Evolutionary conservation across 2,329 filamentous ascomycete genomes (phyloP).

Genomic region (Fusarium tupiense): DNA sequence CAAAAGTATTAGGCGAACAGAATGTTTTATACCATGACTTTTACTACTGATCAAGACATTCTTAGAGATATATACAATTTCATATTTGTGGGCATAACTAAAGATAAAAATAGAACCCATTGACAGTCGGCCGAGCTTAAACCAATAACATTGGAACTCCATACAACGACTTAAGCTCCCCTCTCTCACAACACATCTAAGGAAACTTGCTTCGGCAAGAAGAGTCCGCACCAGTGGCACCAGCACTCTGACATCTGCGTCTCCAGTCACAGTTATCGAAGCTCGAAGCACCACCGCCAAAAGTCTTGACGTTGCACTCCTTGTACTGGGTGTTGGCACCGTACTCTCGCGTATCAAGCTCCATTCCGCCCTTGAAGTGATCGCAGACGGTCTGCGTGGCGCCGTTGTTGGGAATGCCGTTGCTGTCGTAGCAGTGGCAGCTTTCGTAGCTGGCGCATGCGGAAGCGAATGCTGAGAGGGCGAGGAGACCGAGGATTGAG

Average conservation of each 20-base stretch:
- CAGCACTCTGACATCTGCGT: background rate
- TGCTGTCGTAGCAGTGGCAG: background rate
- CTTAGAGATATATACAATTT: accelerated
- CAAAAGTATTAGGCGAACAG: background rate
- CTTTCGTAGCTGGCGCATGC: background rate
- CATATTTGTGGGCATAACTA: too few species aligned
- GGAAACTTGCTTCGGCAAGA: background rate
- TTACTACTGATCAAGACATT: accelerated
- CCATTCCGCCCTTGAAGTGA: background rate
- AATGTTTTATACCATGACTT: background rate
- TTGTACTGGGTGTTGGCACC: background rate
- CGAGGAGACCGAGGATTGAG: background rate
- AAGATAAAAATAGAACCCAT: background rate
- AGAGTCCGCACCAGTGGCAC: background rate
- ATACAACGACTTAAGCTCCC: background rate
- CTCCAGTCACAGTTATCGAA: background rate
- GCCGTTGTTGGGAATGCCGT: background rate
- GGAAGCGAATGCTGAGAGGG: background rate
- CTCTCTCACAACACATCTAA: background rate
- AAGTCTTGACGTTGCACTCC: background rate
- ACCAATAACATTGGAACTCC: background rate
- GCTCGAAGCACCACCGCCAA: background rate
- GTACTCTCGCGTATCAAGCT: background rate
- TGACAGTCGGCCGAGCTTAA: background rate
- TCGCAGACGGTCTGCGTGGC: background rate